Conservation (phyloP, 2,329 filamentous ascomycete genomes). For the Curvularia sp. region DNA sequence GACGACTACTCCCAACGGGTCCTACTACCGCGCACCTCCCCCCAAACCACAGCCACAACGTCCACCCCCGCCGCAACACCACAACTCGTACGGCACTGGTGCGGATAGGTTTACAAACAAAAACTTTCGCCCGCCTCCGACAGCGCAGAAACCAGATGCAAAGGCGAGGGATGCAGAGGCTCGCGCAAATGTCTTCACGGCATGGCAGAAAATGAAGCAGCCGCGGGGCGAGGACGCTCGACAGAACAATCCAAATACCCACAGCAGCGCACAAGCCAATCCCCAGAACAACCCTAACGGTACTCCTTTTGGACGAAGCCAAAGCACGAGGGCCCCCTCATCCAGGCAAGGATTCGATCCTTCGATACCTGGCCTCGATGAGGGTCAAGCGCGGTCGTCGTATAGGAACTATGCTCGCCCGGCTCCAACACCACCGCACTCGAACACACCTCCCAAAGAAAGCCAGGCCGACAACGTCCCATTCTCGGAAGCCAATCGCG, state of each 20-base stretch:
- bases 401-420: slow-evolving; percentile 51
- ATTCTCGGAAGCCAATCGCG: slow-evolving; percentile 58
- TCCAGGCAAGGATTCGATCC: slow-evolving; percentile 66
- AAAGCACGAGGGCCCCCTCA: slow-evolving; percentile 56
- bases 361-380: slow-evolving; percentile 65
- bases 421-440: slow-evolving; percentile 41
- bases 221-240: slow-evolving; percentile 41
- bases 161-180: slow-evolving; percentile 50
- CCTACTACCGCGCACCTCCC: slow-evolving; percentile 44
- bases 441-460: slow-evolving; percentile 30
- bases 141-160: slow-evolving; percentile 41
- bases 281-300: slow-evolving; percentile 45
- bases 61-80: slow-evolving; percentile 39
- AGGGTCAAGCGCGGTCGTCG: slow-evolving; percentile 63
- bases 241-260: slow-evolving; percentile 27
- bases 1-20: slow-evolving; percentile 44
- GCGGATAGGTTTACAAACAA: slow-evolving; percentile 54
- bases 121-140: slow-evolving; percentile 52
- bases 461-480: slow-evolving; percentile 37
- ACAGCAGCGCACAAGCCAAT: slow-evolving; percentile 15
- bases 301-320: slow-evolving; percentile 49
- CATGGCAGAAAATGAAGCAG: slow-evolving; percentile 60
- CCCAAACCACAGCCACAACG: slow-evolving; percentile 38
- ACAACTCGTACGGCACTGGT: slow-evolving; percentile 47
- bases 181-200: slow-evolving; percentile 55